phyloP scores from a whole-genome alignment of 805 yeast genomes.

The Candida ipomoeae region DNA sequence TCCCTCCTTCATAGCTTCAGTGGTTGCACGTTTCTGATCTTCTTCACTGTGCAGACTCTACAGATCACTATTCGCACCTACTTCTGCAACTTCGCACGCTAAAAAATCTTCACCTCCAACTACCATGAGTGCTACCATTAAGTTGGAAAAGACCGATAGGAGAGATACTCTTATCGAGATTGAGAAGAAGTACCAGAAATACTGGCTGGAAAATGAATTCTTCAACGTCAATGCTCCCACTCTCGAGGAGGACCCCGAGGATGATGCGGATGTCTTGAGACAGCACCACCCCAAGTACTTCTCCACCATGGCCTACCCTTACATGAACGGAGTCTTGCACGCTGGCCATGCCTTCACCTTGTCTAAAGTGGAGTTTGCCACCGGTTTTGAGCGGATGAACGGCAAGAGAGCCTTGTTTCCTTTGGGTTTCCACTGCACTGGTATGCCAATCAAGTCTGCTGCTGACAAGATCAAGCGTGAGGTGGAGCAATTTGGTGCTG shows the following conservation, averaged over 20 bases:
- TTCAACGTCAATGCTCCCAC: conserved; percentile 90
- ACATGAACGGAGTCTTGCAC: conserved; percentile 97
- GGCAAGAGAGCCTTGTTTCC: conserved; percentile 94
- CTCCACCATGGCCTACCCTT: conserved; percentile 96
- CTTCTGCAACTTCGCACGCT: conserved; percentile 1
- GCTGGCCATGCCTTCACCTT: conserved; percentile 97
- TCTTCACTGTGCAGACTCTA: background rate
- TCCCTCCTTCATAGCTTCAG: background rate
- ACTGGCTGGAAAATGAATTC: conserved; percentile 82
- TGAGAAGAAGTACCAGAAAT: conserved; percentile 81
- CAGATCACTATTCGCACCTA: background rate
- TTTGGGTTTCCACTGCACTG: conserved; percentile 98
- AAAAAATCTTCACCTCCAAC: conserved; percentile 4
- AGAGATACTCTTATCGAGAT: conserved; percentile 89
- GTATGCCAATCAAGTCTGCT: conserved; percentile 95
- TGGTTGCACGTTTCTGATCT: background rate
- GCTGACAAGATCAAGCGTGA: conserved; percentile 95
- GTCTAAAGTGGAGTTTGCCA: conserved; percentile 87
- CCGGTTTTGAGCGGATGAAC: conserved; percentile 91
- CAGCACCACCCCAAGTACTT: conserved; percentile 79
- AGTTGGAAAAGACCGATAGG: conserved; percentile 71
- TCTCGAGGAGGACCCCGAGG: conserved; percentile 49
- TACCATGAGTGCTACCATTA: conserved; percentile 38
- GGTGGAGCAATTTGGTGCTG: conserved; percentile 82
- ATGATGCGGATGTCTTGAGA: conserved; percentile 64